A percentile compares a stretch with the other conserved stretches of the same genome.
These are phyloP conservation scores for Xylariaceae sp. DNA, from an alignment of 2,329 filamentous ascomycete genomes.

Conservation along the genomic window DNA sequence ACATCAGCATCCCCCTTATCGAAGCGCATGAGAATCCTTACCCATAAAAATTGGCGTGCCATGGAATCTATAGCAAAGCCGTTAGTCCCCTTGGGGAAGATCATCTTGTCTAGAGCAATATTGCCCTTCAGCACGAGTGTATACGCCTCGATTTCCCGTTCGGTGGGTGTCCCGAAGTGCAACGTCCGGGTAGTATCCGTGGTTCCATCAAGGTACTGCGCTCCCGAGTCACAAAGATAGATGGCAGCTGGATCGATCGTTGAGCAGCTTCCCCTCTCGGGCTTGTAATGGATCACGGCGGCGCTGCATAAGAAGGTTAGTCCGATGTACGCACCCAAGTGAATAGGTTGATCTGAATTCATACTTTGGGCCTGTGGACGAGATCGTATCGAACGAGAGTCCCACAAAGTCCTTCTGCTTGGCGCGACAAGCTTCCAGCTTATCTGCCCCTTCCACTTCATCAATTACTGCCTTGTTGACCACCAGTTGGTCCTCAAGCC, in stretches of 20 bases:
- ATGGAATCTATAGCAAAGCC: conserved; percentile 87
- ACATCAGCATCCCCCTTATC: background rate
- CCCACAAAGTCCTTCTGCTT: conserved; percentile 74
- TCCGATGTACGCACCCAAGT: background rate
- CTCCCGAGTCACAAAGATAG: conserved; percentile 95
- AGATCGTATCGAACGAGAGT: conserved; percentile 92
- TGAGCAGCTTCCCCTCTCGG: conserved; percentile 76
- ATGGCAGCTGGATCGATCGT: conserved; percentile 78
- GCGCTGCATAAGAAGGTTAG: conserved; percentile 53
- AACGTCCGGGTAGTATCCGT: conserved; percentile 93
- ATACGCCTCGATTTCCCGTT: conserved; percentile 82
- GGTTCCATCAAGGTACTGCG: conserved; percentile 93
- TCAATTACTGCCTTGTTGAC: conserved; percentile 70
- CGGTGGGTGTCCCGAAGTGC: conserved; percentile 82
- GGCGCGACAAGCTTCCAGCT: conserved; percentile 72
- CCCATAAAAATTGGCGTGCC: conserved; percentile 90
- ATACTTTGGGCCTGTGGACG: conserved; percentile 77
- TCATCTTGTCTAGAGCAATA: conserved; percentile 77
- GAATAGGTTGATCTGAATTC: conserved; percentile 26
- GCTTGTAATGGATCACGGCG: conserved; percentile 93
- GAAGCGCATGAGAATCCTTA: conserved; percentile 38
- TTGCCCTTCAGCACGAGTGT: conserved; percentile 93
- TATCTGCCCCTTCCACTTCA: conserved; percentile 88
- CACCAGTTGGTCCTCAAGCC: conserved; percentile 85
- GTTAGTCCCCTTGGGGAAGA: conserved; percentile 93